Conservation (phyloP, 2,329 filamentous ascomycete genomes). For the Talaromyces sp. region DNA sequence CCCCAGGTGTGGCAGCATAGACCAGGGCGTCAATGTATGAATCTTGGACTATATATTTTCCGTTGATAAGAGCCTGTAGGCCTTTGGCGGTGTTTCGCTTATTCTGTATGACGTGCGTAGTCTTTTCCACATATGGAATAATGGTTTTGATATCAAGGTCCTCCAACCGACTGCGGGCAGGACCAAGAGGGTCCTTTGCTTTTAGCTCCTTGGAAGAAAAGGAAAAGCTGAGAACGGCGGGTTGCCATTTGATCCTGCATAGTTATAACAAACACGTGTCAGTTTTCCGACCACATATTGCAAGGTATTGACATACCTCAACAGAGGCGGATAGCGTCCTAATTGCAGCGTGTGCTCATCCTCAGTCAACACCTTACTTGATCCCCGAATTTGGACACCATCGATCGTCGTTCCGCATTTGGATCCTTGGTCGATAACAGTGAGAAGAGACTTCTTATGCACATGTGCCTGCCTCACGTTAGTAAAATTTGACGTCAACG, state of each 20-base stretch:
- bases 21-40: slow-evolving; percentile 69
- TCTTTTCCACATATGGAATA: slow-evolving; percentile 64
- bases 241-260: slow-evolving; percentile 68
- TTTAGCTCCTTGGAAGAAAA: slow-evolving; percentile 67
- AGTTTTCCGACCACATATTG: background rate
- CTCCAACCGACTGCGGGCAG: slow-evolving; percentile 63
- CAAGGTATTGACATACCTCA: slow-evolving; percentile 26
- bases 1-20: slow-evolving; percentile 49
- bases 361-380: slow-evolving; percentile 51
- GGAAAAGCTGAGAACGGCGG: slow-evolving; percentile 75
- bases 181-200: slow-evolving; percentile 55
- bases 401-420: slow-evolving; percentile 80
- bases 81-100: slow-evolving; percentile 88
- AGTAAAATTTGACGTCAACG: slow-evolving; percentile 1
- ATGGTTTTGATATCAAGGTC: slow-evolving; percentile 84
- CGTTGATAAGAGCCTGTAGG: slow-evolving; percentile 79
- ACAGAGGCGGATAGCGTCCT: slow-evolving; percentile 60
- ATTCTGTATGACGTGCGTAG: slow-evolving; percentile 81
- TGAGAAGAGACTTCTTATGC: slow-evolving; percentile 62
- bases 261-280: background rate
- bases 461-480: slow-evolving; percentile 50
- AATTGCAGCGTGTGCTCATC: slow-evolving; percentile 63
- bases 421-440: slow-evolving; percentile 72
- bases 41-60: slow-evolving; percentile 67
- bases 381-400: slow-evolving; percentile 62